Evolutionary conservation across 768 basidiomycete species (phyloP).

Genomic region (Lyophyllum semitale): DNA sequence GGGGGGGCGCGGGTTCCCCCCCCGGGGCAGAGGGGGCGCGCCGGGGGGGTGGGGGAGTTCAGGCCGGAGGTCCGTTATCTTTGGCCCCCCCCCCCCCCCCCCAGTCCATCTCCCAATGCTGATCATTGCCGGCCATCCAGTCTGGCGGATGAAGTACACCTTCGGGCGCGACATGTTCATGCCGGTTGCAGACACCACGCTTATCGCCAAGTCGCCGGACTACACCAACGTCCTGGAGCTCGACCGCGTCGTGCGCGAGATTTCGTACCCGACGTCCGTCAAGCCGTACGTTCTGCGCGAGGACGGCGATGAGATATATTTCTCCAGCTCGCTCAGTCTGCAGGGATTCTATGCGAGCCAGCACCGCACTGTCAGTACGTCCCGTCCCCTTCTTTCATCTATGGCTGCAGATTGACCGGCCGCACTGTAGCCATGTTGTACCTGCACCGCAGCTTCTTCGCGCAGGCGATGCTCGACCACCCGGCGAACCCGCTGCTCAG

Average conservation of each 20-base stretch:
- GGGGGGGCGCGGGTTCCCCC: too few species aligned
- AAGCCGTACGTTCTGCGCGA: slow-evolving; percentile 45
- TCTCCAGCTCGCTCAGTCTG: slow-evolving; percentile 50
- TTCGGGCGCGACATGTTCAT: slow-evolving; percentile 54
- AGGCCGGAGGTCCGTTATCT: too few species aligned
- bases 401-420: neutral
- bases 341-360: slow-evolving; percentile 59
- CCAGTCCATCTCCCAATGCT: neutral
- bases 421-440: slow-evolving; percentile 49
- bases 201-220: slow-evolving; percentile 47
- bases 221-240: slow-evolving; percentile 52
- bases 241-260: slow-evolving; percentile 50
- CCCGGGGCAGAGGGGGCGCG: too few species aligned
- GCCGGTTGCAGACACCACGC: slow-evolving; percentile 46
- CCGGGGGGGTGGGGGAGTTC: too few species aligned
- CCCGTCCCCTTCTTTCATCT: neutral
- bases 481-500: slow-evolving; percentile 55
- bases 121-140: slow-evolving; percentile 26
- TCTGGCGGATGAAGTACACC: slow-evolving; percentile 58
- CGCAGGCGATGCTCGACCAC: slow-evolving; percentile 56
- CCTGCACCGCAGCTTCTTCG: slow-evolving; percentile 58
- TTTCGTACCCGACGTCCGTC: slow-evolving; percentile 45
- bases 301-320: slow-evolving; percentile 48
- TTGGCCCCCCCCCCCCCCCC: neutral
- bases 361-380: slow-evolving; percentile 60